Evolutionary conservation across 2,329 filamentous ascomycete genomes (phyloP), one percentile per base, ranked within the genome.

Genomic region (Akanthomyces dipterigenus): DNA sequence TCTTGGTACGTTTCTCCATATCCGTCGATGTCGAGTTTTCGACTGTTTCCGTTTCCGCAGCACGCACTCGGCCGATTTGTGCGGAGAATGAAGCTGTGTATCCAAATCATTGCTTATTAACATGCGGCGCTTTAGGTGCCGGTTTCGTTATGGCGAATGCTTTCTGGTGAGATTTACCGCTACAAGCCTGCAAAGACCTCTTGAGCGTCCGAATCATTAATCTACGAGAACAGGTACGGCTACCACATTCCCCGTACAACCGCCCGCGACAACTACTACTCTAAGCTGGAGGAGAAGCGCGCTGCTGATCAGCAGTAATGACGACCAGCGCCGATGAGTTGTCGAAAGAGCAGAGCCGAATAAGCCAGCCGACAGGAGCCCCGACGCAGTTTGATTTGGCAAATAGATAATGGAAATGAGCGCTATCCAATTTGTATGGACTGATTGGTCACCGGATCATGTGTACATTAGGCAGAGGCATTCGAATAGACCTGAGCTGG

Each of bases 211-310:
- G 12, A 31, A 38, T 31, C 43, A n/a, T 43, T 67, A 51, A 66
- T n/a, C 60, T 42, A 12, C 51, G 40, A 14, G 14, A 61, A 65
- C 66, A 86, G 83, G 83, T 83, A 85, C 78, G 83, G 83, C 72
- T 86, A 72, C 77, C 83, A 86, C 77, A 75, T 85, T 70, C 83
- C 83, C 67, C 82, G 83, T 73, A 84, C 81, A 70, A 72, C 79
- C 70, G 78, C 77, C 65, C 83, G 83, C 71, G 83, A 86, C 75
- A 75, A 75, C 73, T 80, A 78, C 80, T 85, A 85, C 78, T 73
- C 73, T 74, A 78, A 83, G 75, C 75, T 85, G 64, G 83, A 86
- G 77, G 77, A 79, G 68, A 73, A 84, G 74, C 82, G 82, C 63
- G 80, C 80, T 61, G 75, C 71, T 57, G 69, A 72, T 63, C 71